Base-by-base conservation (phyloP, 2,329 filamentous ascomycete genomes). In the Alternaria viburni region DNA sequence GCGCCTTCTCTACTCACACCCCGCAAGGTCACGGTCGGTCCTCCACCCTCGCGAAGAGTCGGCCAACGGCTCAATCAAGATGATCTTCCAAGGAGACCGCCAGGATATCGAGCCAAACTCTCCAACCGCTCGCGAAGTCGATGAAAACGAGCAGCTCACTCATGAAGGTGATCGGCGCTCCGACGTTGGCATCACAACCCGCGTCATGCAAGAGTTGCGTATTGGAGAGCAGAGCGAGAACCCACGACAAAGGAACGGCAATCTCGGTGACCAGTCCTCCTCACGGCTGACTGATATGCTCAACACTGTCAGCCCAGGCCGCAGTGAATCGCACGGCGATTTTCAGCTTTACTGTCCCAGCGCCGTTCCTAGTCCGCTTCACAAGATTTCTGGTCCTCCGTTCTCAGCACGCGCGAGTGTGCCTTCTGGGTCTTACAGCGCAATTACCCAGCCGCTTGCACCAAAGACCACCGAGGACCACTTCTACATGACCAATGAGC, bases 401-500 rank as follows among this genome's bases (percentile, higher is more conserved):
- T 21, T 55, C 5, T 51, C 66, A 21, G 49, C 52, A n/a, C 64
- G 51, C 12, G 54, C 62, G 9, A 49, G 64, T 13, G 36, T 59
- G 28, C 46, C 56, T 21, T 36, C 56, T 4, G 43, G 26, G 25
- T 21, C 61, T 9, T 51, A 59, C 17, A 30, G 56, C 5, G 56
- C 52, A 30, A 59, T 54, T 21, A 50, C 57, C 7, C 60, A 57
- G 9, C 56, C 50, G 4, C 25, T 62, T 28, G 59, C 65, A 36
- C 67, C 65, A 19, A 71, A 64, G 52, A 61, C 54, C 8, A 67
- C 72, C 15, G 67, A 71, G 6, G 73, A 75, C n/a, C 76, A 79
- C 58, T 79, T 80, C 67, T 74, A 67, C 62, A 77, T 78, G 71
- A 72, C 71, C 9, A 78, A 79, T 52, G 71, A 76, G 52, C 78